These are phyloP conservation scores for Blastobotrys robertii DNA, from an alignment of 805 yeast genomes.

Conservation along the genomic window DNA sequence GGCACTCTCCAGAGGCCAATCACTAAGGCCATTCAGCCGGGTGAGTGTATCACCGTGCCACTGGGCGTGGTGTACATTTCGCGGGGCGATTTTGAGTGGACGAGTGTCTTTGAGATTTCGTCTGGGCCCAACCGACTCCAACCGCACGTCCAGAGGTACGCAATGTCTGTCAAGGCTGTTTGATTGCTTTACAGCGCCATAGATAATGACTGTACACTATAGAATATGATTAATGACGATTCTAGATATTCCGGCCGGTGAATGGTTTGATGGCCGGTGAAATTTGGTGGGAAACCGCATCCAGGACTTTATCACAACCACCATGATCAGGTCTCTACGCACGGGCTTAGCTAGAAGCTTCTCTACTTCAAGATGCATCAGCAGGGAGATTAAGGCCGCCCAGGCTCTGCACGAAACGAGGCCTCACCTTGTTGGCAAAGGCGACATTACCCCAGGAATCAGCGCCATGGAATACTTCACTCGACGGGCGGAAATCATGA, in stretches of 20 bases:
- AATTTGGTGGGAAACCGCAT: too few species aligned
- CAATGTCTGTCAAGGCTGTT: slow-evolving; percentile 14
- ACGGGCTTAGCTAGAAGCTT: too few species aligned
- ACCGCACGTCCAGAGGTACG: slow-evolving; percentile 14
- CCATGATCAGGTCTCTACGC: too few species aligned
- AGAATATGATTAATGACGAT: neutral
- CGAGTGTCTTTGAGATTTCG: slow-evolving; percentile 45
- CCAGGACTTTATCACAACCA: too few species aligned
- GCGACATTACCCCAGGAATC: slow-evolving; percentile 84
- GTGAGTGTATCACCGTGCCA: slow-evolving; percentile 33
- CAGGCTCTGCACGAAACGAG: slow-evolving; percentile 85
- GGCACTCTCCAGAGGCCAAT: slow-evolving; percentile 60
- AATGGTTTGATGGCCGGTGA: too few species aligned
- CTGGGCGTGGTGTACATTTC: slow-evolving; percentile 60
- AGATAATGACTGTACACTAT: neutral
- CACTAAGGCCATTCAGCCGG: slow-evolving; percentile 34
- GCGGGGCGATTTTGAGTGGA: slow-evolving; percentile 78
- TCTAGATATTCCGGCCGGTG: too few species aligned
- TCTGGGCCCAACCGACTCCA: slow-evolving; percentile 15
- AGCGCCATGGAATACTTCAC: slow-evolving; percentile 71
- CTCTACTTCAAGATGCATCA: too few species aligned
- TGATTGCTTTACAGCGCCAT: too few species aligned
- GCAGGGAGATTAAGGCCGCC: slow-evolving; percentile 33
- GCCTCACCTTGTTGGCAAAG: slow-evolving; percentile 61
- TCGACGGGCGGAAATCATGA: slow-evolving; percentile 54